These are phyloP conservation scores for Fraxinus albicans DNA, from an alignment of 305 asterid species.

Conservation along the genomic window DNA sequence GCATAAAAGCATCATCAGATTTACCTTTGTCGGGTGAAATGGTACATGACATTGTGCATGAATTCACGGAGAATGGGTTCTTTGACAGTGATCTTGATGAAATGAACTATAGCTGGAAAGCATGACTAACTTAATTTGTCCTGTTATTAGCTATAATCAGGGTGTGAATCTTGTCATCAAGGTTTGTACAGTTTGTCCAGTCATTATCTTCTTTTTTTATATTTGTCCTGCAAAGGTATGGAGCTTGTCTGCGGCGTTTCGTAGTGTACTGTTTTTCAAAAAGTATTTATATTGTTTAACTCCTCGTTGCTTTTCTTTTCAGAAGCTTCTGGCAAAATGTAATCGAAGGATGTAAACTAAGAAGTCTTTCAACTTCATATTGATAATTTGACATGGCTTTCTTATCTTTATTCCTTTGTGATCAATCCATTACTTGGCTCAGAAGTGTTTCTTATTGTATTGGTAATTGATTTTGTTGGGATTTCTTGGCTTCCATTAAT, in stretches of 20 bases:
- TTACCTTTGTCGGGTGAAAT: slow-evolving; percentile 55
- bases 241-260: slow-evolving; percentile 15
- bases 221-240: slow-evolving; percentile 12
- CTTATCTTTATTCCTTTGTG: neutral
- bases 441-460: neutral
- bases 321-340: slow-evolving; percentile 20
- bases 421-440: neutral
- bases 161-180: slow-evolving; percentile 22
- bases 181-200: slow-evolving; percentile 43
- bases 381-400: neutral
- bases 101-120: slow-evolving; percentile 73
- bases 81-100: slow-evolving; percentile 70
- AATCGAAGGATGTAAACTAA: slow-evolving; percentile 21
- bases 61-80: slow-evolving; percentile 69
- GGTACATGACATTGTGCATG: slow-evolving; percentile 57
- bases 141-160: slow-evolving; percentile 2
- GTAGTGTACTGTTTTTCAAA: slow-evolving; percentile 23
- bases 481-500: neutral
- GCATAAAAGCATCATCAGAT: slow-evolving; percentile 54
- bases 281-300: neutral
- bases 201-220: neutral
- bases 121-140: slow-evolving; percentile 26
- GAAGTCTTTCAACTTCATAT: slow-evolving; percentile 1
- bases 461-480: neutral
- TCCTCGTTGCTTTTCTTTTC: neutral